These are phyloP conservation scores for Paramecium pentaurelia DNA, from an alignment of 73 alveolate species.

Conservation along the genomic window DNA sequence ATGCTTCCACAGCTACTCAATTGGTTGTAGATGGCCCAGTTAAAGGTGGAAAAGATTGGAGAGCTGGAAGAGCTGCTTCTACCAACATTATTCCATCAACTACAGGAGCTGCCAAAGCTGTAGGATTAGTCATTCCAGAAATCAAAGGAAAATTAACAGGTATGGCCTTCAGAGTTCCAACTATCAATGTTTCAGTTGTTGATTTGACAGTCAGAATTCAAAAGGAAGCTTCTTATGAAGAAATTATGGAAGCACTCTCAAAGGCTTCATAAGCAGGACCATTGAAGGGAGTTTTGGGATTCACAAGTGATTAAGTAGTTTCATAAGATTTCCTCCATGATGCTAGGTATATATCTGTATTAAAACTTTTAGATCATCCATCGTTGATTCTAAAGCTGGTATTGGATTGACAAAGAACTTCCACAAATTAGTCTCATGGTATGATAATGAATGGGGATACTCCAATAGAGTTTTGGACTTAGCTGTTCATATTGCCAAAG, in stretches of 20 bases:
- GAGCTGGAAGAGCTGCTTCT: conserved; percentile 97
- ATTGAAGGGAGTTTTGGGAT: conserved; percentile 92
- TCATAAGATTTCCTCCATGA: conserved; percentile 86
- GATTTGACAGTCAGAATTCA: conserved; percentile 89
- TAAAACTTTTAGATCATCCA: conserved; percentile 66
- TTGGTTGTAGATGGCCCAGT: conserved; percentile 97
- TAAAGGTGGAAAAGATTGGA: conserved; percentile 98
- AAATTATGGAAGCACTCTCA: conserved; percentile 85
- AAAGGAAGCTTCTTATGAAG: conserved; percentile 89
- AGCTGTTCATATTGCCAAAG: conserved; percentile 85
- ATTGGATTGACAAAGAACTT: conserved; percentile 81
- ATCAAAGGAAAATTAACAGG: conserved; percentile 96
- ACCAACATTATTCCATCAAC: conserved; percentile 96
- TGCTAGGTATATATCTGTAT: conserved; percentile 19
- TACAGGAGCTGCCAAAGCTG: conserved; percentile 99
- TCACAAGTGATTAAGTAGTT: conserved; percentile 94
- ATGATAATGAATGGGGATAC: conserved; percentile 98
- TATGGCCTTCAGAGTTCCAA: conserved; percentile 99
- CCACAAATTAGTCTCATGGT: conserved; percentile 93
- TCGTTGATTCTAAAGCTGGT: conserved; percentile 94
- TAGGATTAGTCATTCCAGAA: conserved; percentile 93
- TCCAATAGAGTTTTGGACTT: conserved; percentile 93
- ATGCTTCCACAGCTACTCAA: conserved; percentile 94
- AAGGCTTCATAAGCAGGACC: conserved; percentile 85
- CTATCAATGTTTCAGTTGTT: conserved; percentile 95